Conservation (phyloP, 345 rosid species). For the Ceriops decandra region DNA sequence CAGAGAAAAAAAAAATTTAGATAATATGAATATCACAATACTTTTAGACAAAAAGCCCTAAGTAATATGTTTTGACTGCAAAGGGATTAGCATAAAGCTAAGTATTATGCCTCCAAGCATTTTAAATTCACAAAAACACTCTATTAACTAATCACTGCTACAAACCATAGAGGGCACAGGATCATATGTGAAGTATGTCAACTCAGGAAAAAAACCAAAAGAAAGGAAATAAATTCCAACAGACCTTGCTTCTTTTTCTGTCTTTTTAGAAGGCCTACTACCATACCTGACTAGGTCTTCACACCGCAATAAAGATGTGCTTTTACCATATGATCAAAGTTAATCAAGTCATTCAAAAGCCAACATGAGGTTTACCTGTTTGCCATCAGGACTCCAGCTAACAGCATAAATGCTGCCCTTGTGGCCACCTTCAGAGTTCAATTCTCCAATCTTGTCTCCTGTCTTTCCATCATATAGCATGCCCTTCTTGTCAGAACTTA, state of each 20-base stretch:
- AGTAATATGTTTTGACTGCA: not conserved
- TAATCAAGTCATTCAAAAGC: not conserved
- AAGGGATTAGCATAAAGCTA: not conserved
- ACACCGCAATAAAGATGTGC: not conserved
- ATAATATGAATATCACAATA: not conserved
- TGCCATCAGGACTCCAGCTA: slow-evolving; percentile 93
- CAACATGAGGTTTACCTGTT: slow-evolving; percentile 49
- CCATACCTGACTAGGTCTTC: too few species aligned
- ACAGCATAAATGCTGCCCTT: slow-evolving; percentile 89
- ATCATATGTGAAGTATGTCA: too few species aligned
- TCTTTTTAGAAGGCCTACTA: too few species aligned
- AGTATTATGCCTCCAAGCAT: not conserved
- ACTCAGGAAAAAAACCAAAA: too few species aligned
- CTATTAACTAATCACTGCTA: too few species aligned
- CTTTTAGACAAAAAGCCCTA: not conserved
- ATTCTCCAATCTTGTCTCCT: slow-evolving; percentile 70
- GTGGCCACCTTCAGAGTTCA: slow-evolving; percentile 74
- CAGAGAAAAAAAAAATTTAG: not conserved
- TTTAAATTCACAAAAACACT: not conserved
- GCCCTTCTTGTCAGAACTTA: slow-evolving; percentile 92
- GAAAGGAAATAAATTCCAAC: too few species aligned
- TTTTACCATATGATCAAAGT: too few species aligned
- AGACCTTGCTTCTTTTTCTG: too few species aligned
- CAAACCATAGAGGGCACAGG: too few species aligned
- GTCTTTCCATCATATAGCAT: slow-evolving; percentile 81